Conservation (phyloP, 176 grass and related monocot genomes). For the Carex myosuroides region DNA sequence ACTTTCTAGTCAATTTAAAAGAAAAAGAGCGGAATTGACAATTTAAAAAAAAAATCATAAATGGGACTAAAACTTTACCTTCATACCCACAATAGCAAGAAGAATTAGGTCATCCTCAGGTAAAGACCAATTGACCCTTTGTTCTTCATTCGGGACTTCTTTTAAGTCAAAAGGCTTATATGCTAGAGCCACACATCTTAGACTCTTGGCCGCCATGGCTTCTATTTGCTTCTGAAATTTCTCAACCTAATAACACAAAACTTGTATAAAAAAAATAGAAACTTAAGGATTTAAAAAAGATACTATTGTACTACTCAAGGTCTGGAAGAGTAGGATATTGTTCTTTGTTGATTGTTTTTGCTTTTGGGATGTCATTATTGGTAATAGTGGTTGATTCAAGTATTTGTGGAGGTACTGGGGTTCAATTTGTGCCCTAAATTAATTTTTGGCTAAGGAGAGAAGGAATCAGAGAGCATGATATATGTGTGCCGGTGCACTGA, state of each 20-base stretch:
- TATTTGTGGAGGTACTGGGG: not conserved
- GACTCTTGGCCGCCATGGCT: constrained; percentile 65
- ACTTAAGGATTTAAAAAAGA: not conserved
- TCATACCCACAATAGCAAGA: constrained; percentile 83
- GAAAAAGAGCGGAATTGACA: not conserved
- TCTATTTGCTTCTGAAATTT: constrained; percentile 59
- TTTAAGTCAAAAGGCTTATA: constrained; percentile 44
- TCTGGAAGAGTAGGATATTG: not conserved
- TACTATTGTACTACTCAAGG: not conserved
- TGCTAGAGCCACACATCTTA: constrained; percentile 89
- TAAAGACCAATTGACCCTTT: constrained; percentile 51
- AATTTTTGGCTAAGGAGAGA: not conserved
- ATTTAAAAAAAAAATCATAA: not conserved
- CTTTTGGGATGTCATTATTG: constrained; percentile 44
- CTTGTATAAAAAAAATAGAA: not conserved
- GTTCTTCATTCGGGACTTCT: constrained; percentile 59
- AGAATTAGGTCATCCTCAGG: constrained; percentile 67
- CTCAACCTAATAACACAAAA: constrained; percentile 47
- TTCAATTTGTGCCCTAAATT: not conserved
- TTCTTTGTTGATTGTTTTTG: constrained; percentile 9
- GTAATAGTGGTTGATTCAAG: not conserved
- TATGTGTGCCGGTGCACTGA: not conserved
- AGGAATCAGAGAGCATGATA: not conserved
- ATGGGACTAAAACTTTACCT: constrained; percentile 39
- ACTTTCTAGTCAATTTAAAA: not conserved